These are phyloP conservation scores for Monilinia fructicola DNA, from an alignment of 2,329 filamentous ascomycete genomes.

Conservation along the genomic window DNA sequence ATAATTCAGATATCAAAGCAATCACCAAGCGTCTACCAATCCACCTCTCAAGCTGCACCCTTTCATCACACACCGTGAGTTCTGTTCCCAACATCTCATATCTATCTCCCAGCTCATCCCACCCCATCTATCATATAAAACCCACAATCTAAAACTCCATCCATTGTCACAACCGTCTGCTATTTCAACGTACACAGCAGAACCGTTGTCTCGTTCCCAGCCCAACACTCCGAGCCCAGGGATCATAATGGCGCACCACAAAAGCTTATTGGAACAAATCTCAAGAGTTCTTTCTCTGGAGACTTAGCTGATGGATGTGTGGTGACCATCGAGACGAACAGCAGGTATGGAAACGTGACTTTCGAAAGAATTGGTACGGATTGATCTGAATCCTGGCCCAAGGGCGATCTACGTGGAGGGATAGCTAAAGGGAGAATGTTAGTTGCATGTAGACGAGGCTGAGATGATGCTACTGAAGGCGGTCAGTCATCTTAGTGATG, in stretches of 20 bases:
- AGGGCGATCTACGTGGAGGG: no score
- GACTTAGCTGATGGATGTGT: background rate
- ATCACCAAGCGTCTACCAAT: background rate
- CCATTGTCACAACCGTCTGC: background rate
- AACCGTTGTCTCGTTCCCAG: background rate
- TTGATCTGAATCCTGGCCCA: background rate
- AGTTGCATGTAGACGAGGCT: background rate
- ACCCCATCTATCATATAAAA: background rate
- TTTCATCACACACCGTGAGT: background rate
- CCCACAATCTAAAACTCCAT: background rate
- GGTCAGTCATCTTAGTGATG: background rate
- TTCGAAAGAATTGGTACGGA: background rate
- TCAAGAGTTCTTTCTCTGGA: background rate
- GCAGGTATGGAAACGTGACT: background rate
- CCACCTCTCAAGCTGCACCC: background rate
- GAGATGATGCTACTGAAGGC: constrained; percentile 2
- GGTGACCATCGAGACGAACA: background rate
- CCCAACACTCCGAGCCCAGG: background rate
- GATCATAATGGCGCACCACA: background rate
- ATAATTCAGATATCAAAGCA: no score
- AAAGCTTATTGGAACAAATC: background rate
- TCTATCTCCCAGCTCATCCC: background rate
- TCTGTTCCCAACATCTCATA: background rate
- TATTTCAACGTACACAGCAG: background rate
- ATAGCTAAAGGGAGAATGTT: background rate